Evolutionary conservation across 1,139 yeast genomes (phyloP).

Genomic region (Oligophagozyma castellii): DNA sequence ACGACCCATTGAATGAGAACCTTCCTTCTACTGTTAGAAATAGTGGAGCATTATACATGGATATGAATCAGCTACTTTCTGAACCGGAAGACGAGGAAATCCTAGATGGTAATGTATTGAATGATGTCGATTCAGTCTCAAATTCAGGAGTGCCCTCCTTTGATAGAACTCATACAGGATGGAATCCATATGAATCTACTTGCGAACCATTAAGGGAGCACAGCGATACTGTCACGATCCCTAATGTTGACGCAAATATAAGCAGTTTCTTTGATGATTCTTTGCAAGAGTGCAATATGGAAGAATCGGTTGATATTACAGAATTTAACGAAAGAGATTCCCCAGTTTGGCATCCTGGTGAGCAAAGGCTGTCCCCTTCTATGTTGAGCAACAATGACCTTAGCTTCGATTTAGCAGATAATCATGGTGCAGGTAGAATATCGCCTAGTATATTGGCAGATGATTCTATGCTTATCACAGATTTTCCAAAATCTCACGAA

Average conservation of each 20-base stretch:
- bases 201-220: constrained; percentile 3
- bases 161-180: constrained; percentile 16
- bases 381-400: no score
- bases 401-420: no score
- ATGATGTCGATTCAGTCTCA: neutral
- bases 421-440: no score
- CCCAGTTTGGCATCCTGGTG: constrained; percentile 18
- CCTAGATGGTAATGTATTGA: neutral
- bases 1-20: constrained; percentile 12
- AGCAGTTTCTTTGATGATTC: constrained; percentile 2
- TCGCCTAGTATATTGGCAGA: no score
- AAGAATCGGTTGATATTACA: constrained; percentile 20
- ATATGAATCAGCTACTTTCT: constrained; percentile 14
- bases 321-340: constrained; percentile 18
- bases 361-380: constrained; percentile 8
- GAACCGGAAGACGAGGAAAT: constrained; percentile 6
- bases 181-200: constrained; percentile 5
- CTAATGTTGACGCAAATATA: constrained; percentile 8
- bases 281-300: constrained; percentile 2
- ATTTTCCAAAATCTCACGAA: no score
- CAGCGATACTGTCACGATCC: constrained; percentile 14
- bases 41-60: constrained; percentile 14
- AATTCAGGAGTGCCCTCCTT: constrained; percentile 2
- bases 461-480: no score
- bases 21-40: constrained; percentile 28